Conservation (phyloP, 148 eudicot genomes). For the Pharnaceum exiguum region DNA sequence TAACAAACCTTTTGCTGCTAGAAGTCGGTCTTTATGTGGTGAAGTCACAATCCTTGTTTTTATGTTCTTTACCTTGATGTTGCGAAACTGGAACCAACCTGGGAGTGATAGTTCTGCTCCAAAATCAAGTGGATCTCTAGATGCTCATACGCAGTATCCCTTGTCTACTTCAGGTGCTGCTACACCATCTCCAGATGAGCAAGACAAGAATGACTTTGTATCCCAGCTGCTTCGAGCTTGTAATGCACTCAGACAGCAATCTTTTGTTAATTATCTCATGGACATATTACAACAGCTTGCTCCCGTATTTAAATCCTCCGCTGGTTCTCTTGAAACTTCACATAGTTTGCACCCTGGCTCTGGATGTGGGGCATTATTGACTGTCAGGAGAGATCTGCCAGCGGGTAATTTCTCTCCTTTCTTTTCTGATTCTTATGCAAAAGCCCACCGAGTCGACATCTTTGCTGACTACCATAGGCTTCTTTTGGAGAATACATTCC, state of each 20-base stretch:
- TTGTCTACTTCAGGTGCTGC: conserved; percentile 34
- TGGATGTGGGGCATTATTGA: conserved; percentile 90
- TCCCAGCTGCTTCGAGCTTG: conserved; percentile 81
- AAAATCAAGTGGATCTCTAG: conserved; percentile 64
- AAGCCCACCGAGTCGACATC: conserved; percentile 76
- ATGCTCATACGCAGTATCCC: conserved; percentile 39
- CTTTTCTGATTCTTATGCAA: conserved; percentile 96
- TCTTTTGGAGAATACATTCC: conserved; percentile 85
- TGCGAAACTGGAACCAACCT: conserved; percentile 99
- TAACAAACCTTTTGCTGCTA: conserved; percentile 62
- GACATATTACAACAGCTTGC: conserved; percentile 95
- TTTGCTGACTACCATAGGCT: conserved; percentile 96
- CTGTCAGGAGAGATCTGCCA: conserved; percentile 94
- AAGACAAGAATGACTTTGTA: conserved; percentile 72
- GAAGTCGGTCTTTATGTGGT: conserved; percentile 68
- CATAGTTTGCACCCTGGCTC: conserved; percentile 59
- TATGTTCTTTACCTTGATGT: conserved; percentile 98
- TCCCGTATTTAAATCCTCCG: conserved; percentile 75
- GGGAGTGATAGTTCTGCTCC: conserved; percentile 63
- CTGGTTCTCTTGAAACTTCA: conserved; percentile 49
- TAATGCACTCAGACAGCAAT: conserved; percentile 82
- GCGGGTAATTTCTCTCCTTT: conserved; percentile 97
- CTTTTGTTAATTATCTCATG: conserved; percentile 86
- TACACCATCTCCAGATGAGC: conserved; percentile 46
- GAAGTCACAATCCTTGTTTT: conserved; percentile 85